These are phyloP conservation scores for Hypoxylon sp. DNA, from an alignment of 2,329 filamentous ascomycete species.

Conservation along the genomic window DNA sequence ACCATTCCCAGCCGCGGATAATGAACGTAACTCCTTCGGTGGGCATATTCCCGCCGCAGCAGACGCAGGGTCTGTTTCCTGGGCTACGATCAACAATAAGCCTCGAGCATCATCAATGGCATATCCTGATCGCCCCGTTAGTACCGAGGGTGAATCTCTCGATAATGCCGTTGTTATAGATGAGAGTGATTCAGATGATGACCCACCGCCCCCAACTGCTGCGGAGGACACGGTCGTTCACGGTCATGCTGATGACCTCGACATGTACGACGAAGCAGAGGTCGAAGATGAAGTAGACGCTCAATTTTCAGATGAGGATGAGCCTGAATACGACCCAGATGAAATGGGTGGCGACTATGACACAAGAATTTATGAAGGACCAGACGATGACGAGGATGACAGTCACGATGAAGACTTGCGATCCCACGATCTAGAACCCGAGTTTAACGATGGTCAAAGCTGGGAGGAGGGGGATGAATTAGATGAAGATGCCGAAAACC, in stretches of 20 bases:
- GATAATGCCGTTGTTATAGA: conserved; percentile 49
- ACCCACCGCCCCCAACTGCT: conserved; percentile 35
- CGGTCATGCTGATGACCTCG: conserved; percentile 35
- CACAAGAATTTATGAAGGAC: conserved; percentile 47
- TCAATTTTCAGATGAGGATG: conserved; percentile 48
- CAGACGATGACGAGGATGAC: conserved; percentile 51
- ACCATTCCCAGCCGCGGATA: conserved; percentile 20
- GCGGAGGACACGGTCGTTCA: conserved; percentile 36
- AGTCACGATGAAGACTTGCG: conserved; percentile 48
- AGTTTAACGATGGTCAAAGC: conserved; percentile 46
- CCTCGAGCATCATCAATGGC: conserved; percentile 29
- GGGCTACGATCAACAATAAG: conserved; percentile 46
- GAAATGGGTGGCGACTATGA: conserved; percentile 52
- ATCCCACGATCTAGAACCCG: conserved; percentile 45
- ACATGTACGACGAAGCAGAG: conserved; percentile 46
- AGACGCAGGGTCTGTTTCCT: conserved; percentile 37
- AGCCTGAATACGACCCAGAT: conserved; percentile 48
- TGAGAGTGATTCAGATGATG: conserved; percentile 47
- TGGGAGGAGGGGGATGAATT: conserved; percentile 38
- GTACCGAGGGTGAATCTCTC: conserved; percentile 42
- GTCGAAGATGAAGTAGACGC: conserved; percentile 45
- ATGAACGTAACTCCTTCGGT: conserved; percentile 20
- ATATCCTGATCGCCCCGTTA: conserved; percentile 35
- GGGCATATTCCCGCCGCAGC: conserved; percentile 9
- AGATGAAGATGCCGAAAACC: conserved; percentile 38